Base-by-base conservation (phyloP, 352 stramenopile genomes). In the Pythium brachiatum region DNA sequence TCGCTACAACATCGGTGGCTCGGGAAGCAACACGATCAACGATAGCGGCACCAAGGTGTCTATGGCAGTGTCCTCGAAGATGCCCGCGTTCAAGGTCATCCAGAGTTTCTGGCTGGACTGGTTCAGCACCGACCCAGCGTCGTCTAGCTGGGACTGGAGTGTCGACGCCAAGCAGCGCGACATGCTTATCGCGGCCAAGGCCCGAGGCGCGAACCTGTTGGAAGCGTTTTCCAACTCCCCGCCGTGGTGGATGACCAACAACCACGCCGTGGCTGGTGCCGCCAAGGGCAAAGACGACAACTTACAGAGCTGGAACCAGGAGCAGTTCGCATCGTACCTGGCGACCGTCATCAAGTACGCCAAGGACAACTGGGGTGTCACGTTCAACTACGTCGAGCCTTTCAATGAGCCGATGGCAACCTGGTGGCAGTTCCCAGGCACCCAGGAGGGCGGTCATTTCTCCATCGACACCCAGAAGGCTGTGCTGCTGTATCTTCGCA, bases 181-280 rank as follows among this genome's bases (percentile, higher is more conserved):
- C 31, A 75, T 83, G 63, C 55, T 88, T 9, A 26, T 64, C n/a
- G 51, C 75, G 15, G 79, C 76, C 15, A 74, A 66, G 20, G 34
- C 68, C 11, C 76, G 79, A 26, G 76, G 66, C 20, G 71, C 63
- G 11, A 73, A 81, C 65, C 20, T 79, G 26, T 61, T 78, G 3
- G 79, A 88, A 36, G 75, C 75, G 0, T 86, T 86, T 47, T 82
- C 76, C 5, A 86, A 88, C 56, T 75, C 79, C 43, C 76, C 76
- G 6, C 79, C 79, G 13, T 88, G 79, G 79, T 88, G 79, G 79
- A 88, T 86, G 79, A 82, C 64, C 31, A 72, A 67, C 57, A 86
- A 86, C 60, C 64, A 77, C 50, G 73, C 76, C 0, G 78, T 77
- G 13, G 76, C 79, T 13, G 79, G 79, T 36, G 76, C 68, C 38